A percentile compares a stretch with the other conserved stretches of the same genome.
Conservation (phyloP, 371 early-diverging fungal species). For the Chytridiales sp. region DNA sequence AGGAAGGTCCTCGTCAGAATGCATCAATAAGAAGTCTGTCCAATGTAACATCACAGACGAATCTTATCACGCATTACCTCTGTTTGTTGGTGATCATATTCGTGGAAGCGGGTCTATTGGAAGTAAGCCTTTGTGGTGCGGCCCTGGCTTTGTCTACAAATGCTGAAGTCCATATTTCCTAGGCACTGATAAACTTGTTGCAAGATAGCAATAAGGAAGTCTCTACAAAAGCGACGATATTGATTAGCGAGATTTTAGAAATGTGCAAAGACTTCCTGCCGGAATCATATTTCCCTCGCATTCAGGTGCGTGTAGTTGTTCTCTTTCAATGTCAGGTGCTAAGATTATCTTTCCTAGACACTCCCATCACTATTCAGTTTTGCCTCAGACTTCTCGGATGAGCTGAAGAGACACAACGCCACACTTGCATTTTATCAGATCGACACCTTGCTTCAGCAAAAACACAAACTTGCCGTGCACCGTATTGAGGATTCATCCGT, state of each 20-base stretch:
- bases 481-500: slow-evolving; percentile 13
- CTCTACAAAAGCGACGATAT: slow-evolving; percentile 55
- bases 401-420: slow-evolving; percentile 71
- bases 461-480: slow-evolving; percentile 21
- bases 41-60: slow-evolving; percentile 28
- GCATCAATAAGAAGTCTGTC: not conserved
- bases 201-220: slow-evolving; percentile 54
- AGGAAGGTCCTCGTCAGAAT: not conserved
- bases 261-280: slow-evolving; percentile 70
- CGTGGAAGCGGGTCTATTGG: slow-evolving; percentile 76
- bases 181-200: slow-evolving; percentile 53
- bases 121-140: slow-evolving; percentile 44
- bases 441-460: slow-evolving; percentile 52
- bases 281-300: slow-evolving; percentile 53
- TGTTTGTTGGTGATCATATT: slow-evolving; percentile 71
- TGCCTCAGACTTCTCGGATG: slow-evolving; percentile 77
- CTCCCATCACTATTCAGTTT: slow-evolving; percentile 72
- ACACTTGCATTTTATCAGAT: slow-evolving; percentile 74
- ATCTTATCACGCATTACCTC: slow-evolving; percentile 70
- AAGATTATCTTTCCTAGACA: slow-evolving; percentile 42
- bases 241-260: slow-evolving; percentile 76
- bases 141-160: too few relatives aligned
- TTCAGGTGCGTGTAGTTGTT: slow-evolving; percentile 43
- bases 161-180: not conserved
- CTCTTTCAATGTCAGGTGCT: slow-evolving; percentile 2